phyloP scores from a whole-genome alignment of 2,329 filamentous ascomycete genomes.

The Didymella sp. region DNA sequence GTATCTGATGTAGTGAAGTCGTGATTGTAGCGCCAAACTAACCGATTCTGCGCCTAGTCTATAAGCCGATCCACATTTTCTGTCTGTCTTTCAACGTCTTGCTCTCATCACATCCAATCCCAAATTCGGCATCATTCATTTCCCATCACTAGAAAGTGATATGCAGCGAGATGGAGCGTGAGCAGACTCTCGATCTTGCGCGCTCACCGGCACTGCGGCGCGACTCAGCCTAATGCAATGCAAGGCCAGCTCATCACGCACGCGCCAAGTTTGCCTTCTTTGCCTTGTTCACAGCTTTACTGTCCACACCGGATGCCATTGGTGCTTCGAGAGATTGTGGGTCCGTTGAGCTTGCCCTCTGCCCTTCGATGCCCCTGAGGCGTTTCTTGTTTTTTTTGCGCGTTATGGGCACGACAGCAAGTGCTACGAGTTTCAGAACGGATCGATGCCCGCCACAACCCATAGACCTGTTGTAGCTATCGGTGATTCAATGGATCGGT shows the following conservation, averaged over 20 bases:
- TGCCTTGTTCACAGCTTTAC: background rate
- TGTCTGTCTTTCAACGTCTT: background rate
- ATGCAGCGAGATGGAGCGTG: background rate
- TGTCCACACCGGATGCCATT: background rate
- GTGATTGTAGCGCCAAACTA: background rate
- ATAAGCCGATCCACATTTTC: background rate
- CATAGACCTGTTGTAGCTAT: too few species aligned
- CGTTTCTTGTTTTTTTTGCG: background rate
- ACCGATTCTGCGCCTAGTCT: background rate
- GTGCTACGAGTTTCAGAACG: too few species aligned
- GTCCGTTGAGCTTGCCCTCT: background rate
- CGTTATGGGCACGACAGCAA: too few species aligned
- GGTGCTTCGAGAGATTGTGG: background rate
- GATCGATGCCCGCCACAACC: too few species aligned
- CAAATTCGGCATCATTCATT: background rate
- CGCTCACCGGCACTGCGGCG: background rate
- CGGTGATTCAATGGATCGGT: too few species aligned
- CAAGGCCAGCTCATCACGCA: conserved; percentile 1
- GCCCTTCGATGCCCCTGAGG: background rate
- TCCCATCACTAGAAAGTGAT: background rate
- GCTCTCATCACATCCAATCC: background rate
- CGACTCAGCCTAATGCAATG: background rate
- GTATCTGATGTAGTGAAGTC: background rate
- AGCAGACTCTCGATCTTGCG: background rate
- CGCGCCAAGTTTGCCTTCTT: background rate